phyloP scores from a whole-genome alignment of 2,329 filamentous ascomycete species.

The Ambrosiella beaveri region DNA sequence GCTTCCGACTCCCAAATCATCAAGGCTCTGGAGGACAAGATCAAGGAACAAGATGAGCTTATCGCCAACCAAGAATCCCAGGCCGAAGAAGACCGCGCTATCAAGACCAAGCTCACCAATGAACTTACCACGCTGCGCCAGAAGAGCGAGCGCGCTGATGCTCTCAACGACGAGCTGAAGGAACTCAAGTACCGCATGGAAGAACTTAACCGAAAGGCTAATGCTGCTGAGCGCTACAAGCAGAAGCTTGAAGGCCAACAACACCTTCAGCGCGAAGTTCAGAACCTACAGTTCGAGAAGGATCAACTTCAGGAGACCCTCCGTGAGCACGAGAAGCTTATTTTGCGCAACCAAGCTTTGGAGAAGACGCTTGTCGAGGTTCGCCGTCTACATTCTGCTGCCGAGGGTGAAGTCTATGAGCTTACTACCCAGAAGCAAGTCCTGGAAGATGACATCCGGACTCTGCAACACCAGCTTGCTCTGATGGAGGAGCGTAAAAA shows the following conservation, averaged over 20 bases:
- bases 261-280: conserved; percentile 36
- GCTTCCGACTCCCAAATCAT: conserved; percentile 34
- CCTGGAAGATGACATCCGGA: conserved; percentile 28
- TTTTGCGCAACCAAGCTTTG: conserved; percentile 22
- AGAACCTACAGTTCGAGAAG: conserved; percentile 36
- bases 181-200: conserved; percentile 42
- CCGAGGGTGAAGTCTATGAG: conserved; percentile 15
- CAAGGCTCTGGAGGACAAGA: conserved; percentile 35
- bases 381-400: conserved; percentile 15
- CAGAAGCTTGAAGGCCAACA: conserved; percentile 42
- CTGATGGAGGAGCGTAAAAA: conserved; percentile 30
- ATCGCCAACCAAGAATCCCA: conserved; percentile 55
- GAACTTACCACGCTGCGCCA: conserved; percentile 31
- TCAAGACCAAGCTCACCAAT: conserved; percentile 28
- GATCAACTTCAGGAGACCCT: conserved; percentile 34
- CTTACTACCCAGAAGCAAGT: conserved; percentile 27
- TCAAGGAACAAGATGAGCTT: conserved; percentile 51
- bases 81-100: conserved; percentile 33
- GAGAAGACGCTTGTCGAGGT: conserved; percentile 22
- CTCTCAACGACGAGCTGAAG: conserved; percentile 40
- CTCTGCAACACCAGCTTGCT: conserved; percentile 29
- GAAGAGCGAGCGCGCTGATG: conserved; percentile 31
- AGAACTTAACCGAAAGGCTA: conserved; percentile 43
- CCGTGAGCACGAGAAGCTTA: conserved; percentile 19
- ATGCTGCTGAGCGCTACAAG: conserved; percentile 43